Percentiles rank a stretch among this genome's conserved stretches.
phyloP scores from a whole-genome alignment of 2,329 filamentous ascomycete species.

The Alternaria angustiovoidea region DNA sequence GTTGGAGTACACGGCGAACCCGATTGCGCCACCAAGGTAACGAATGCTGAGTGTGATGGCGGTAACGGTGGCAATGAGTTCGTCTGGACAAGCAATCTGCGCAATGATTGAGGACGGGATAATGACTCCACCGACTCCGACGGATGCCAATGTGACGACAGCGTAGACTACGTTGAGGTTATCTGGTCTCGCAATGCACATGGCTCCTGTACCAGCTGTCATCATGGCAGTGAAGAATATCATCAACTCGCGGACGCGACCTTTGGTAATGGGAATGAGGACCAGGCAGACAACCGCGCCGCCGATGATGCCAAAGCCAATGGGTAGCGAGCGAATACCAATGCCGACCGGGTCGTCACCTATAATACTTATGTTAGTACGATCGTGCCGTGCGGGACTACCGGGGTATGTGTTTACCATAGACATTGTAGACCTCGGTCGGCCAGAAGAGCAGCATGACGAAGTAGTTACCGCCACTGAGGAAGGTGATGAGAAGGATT shows the following conservation, averaged over 20 bases:
- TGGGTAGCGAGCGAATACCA: slow-evolving; percentile 70
- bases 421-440: slow-evolving; percentile 45
- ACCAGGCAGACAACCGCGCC: slow-evolving; percentile 68
- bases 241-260: slow-evolving; percentile 67
- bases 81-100: slow-evolving; percentile 73
- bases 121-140: slow-evolving; percentile 73
- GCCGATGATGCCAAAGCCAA: slow-evolving; percentile 69
- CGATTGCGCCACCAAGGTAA: slow-evolving; percentile 71
- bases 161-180: slow-evolving; percentile 65
- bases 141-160: slow-evolving; percentile 66
- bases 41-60: slow-evolving; percentile 74
- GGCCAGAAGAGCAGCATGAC: slow-evolving; percentile 48
- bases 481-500: slow-evolving; percentile 46
- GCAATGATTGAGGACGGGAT: slow-evolving; percentile 73
- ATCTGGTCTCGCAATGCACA: slow-evolving; percentile 60
- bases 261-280: slow-evolving; percentile 65
- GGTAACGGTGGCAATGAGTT: slow-evolving; percentile 73
- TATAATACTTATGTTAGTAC: slow-evolving; percentile 15
- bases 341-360: slow-evolving; percentile 68
- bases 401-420: slow-evolving; percentile 26
- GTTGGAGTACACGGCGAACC: slow-evolving; percentile 62
- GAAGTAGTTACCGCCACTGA: slow-evolving; percentile 48
- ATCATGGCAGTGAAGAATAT: slow-evolving; percentile 68
- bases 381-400: background rate
- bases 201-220: slow-evolving; percentile 68